Conservation (phyloP, 208 protist genomes). For the Trypanosoma rangeli region DNA sequence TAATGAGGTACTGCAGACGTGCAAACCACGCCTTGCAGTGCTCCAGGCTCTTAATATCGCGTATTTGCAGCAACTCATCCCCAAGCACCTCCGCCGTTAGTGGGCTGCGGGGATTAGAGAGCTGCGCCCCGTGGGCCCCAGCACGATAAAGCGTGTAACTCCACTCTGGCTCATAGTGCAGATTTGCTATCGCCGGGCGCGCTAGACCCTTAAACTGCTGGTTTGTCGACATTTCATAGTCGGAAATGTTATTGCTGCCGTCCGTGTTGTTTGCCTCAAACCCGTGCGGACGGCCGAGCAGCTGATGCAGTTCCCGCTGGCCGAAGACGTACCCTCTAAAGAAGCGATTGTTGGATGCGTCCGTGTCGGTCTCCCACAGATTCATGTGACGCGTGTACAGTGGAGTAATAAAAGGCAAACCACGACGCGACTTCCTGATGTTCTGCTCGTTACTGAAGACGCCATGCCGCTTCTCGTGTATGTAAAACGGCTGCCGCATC, state of each 20-base stretch:
- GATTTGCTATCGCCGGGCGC: conserved; percentile 73
- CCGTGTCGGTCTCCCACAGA: conserved; percentile 89
- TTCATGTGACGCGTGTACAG: conserved; percentile 82
- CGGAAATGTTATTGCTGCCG: conserved; percentile 55
- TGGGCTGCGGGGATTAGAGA: conserved; percentile 61
- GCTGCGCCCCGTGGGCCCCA: conserved; percentile 51
- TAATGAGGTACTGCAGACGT: conserved; percentile 73
- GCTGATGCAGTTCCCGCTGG: conserved; percentile 71
- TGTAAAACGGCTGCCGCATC: conserved; percentile 79
- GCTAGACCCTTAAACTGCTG: conserved; percentile 74
- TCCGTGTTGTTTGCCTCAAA: conserved; percentile 63
- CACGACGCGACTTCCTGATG: conserved; percentile 65
- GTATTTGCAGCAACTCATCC: conserved; percentile 62
- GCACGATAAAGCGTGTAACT: conserved; percentile 74
- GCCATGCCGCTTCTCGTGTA: conserved; percentile 86
- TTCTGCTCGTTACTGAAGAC: conserved; percentile 84
- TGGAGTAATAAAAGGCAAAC: conserved; percentile 72
- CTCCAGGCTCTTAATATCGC: conserved; percentile 80
- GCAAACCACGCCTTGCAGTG: conserved; percentile 89
- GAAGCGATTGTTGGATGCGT: conserved; percentile 81
- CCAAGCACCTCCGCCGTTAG: conserved; percentile 74
- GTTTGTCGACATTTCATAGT: conserved; percentile 71
- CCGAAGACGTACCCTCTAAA: conserved; percentile 80
- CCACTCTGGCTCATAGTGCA: conserved; percentile 84
- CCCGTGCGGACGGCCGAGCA: conserved; percentile 72